Base-by-base conservation (phyloP, 768 basidiomycete genomes). In the Suillus tomentosus region DNA sequence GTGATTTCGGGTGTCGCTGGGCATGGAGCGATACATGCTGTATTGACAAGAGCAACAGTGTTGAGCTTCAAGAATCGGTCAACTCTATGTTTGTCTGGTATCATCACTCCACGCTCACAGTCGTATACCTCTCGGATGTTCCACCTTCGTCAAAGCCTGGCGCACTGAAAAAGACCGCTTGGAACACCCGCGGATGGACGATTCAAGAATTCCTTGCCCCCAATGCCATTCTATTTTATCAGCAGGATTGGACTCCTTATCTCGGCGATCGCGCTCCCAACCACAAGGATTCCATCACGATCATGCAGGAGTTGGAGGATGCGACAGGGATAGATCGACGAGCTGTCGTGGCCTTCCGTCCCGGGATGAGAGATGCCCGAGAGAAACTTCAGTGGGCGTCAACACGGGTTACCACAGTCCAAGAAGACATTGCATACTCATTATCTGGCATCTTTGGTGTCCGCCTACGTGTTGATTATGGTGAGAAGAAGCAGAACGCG, bases 21-120 rank as follows among this genome's bases (percentile, higher is more conserved):
- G 47, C 47, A 48, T 48, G 47, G 47, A 48, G 47, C 13, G 47
- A 48, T 24, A 48, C 47, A 14, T 48, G 47, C 47, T 48, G 47
- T 13, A 24, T 48, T 3, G 47, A 48, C 5, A 48, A 24, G 22
- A 48, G 13, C 47, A 48, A 24, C 13, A 7, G 14, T 48, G 22
- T 14, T 7, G 47, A 48, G 22, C 47, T 48, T 14, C 47, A 48
- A 48, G 47, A 14, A 48, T 48, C 22, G 47, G 47, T 48, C 47
- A 48, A 48, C 13, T 48, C 47, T 2, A 48, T 48, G 47, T 48
- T 48, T 14, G 2, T 14, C 47, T 48, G 47, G 47, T 48, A 48
- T 24, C 47, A 48, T 1, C 47, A 48, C 47, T 48, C 47, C 5
- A 6, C 6, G 2, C 22, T 48, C 13, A 48, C 47, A 3, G 2